These are phyloP conservation scores for Ophiostoma populinum DNA, from an alignment of 2,329 filamentous ascomycete species.

Conservation along the genomic window DNA sequence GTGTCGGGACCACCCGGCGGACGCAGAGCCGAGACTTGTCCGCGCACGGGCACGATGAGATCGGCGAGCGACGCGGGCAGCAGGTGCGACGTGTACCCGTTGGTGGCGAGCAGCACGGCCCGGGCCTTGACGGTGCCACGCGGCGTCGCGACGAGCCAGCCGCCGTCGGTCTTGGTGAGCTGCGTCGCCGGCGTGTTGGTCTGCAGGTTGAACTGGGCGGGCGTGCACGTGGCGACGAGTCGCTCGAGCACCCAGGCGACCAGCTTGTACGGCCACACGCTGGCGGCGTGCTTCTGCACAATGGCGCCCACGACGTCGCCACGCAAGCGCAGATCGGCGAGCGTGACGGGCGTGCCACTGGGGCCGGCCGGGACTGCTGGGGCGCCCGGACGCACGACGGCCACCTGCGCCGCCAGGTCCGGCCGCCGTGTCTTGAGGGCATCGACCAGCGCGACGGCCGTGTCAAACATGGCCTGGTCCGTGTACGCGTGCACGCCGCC, in stretches of 20 bases:
- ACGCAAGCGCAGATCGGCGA: constrained; percentile 37
- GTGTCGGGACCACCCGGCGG: constrained; percentile 25
- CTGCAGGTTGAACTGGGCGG: constrained; percentile 46
- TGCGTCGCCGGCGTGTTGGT: constrained; percentile 49
- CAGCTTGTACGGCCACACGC: constrained; percentile 73
- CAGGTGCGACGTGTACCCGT: constrained; percentile 66
- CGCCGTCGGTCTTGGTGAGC: constrained; percentile 19
- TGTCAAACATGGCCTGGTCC: constrained; percentile 33
- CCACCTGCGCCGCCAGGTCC: constrained; percentile 33
- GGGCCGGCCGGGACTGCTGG: constrained; percentile 5
- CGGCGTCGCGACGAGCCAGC: constrained; percentile 47
- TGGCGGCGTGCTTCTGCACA: constrained; percentile 45
- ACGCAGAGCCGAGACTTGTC: constrained; percentile 50
- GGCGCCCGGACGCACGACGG: constrained; percentile 19
- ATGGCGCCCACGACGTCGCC: constrained; percentile 42
- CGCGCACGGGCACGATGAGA: constrained; percentile 61
- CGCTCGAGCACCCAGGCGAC: constrained; percentile 52
- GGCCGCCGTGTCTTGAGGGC: constrained; percentile 35
- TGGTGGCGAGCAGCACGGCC: constrained; percentile 61
- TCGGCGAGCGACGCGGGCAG: constrained; percentile 52
- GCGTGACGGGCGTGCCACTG: constrained; percentile 10
- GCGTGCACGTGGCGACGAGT: constrained; percentile 25
- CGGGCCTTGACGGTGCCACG: constrained; percentile 48
- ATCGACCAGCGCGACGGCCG: constrained; percentile 32
- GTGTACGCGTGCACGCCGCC: constrained; percentile 47